Evolutionary conservation across 164 flowering plant species (phyloP), one percentile per base, ranked within the genome.

Genomic region (Tinospora cordifolia): DNA sequence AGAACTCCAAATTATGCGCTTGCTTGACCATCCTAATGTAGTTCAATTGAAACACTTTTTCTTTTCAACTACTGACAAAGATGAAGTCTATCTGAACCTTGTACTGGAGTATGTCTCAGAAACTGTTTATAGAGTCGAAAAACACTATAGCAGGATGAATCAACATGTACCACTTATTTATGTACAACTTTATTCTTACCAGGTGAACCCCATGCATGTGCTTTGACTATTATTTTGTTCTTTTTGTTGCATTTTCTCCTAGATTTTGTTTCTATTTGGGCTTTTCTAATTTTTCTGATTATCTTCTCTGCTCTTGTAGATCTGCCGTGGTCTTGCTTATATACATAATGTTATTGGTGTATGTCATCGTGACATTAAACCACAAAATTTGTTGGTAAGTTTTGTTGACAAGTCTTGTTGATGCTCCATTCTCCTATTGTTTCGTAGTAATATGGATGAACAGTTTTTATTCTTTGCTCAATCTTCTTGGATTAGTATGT

Each of bases 331-430:
- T 0, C 85, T 92, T 63, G 90, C 91, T 78, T 91, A 92, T 73
- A 74, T 90, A 40, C 98, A 91, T 78, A 81, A 78, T 76, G 96
- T 90, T 36, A 80, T 91, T 74, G 97, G 96, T 64, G 93, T 90
- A 34, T 90, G 98, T 65, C 99, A 92, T 75, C 97, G 99, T 69
- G 99, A 95, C 75, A 95, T 95, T 59, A 95, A 95, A 80, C 99
- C 99, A 3, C 99, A 95, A 69, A 95, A 95, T 82, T 75, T 95
- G 65, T 80, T 95, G 93, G 99, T 95, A 77, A 81, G 87, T n/a
- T 41, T 27, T n/a, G n/a, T n/a, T n/a, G n/a, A n/a, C n/a, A n/a
- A n/a, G n/a, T n/a, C n/a, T 62, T 39, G 13, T 62, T 54, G 24
- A n/a, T 54, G 60, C 24, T 54, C 24, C 60, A 27, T 11, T 12